A percentile compares a stretch with the other conserved stretches of the same genome.
These are phyloP conservation scores for Rhazya stricta DNA, from an alignment of 257 asterid species.

Conservation along the genomic window DNA sequence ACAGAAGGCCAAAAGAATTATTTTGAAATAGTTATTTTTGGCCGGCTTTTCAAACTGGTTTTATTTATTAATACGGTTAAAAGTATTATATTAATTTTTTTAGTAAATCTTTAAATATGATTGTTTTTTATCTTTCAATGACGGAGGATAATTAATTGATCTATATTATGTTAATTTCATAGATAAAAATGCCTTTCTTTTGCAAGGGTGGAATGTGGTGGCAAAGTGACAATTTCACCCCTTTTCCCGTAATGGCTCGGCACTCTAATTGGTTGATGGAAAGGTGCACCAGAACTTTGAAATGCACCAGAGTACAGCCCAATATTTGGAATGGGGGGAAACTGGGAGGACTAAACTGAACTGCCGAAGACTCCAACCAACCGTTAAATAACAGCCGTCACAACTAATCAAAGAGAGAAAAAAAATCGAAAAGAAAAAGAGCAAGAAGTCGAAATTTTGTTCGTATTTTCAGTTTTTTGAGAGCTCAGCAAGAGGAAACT, in stretches of 20 bases:
- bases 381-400: constrained; percentile 86
- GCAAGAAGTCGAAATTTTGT: constrained; percentile 6
- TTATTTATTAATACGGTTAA: no score
- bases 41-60: no score
- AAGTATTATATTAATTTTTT: no score
- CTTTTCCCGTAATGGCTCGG: neutral
- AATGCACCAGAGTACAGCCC: constrained; percentile 37
- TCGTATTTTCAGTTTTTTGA: neutral
- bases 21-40: no score
- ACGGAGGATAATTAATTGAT: no score
- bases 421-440: neutral
- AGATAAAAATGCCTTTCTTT: no score
- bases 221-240: no score
- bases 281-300: neutral
- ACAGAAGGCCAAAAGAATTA: no score
- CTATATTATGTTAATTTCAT: no score
- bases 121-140: no score
- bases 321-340: constrained; percentile 44
- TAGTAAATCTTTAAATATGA: no score
- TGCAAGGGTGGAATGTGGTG: no score
- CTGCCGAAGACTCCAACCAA: constrained; percentile 77
- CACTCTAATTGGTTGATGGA: neutral
- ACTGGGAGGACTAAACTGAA: constrained; percentile 45
- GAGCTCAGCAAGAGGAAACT: neutral
- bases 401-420: constrained; percentile 20